Percentiles rank a stretch among this genome's conserved stretches.
phyloP scores from a whole-genome alignment of 2,329 filamentous ascomycete species.

The Nemania serpens region DNA sequence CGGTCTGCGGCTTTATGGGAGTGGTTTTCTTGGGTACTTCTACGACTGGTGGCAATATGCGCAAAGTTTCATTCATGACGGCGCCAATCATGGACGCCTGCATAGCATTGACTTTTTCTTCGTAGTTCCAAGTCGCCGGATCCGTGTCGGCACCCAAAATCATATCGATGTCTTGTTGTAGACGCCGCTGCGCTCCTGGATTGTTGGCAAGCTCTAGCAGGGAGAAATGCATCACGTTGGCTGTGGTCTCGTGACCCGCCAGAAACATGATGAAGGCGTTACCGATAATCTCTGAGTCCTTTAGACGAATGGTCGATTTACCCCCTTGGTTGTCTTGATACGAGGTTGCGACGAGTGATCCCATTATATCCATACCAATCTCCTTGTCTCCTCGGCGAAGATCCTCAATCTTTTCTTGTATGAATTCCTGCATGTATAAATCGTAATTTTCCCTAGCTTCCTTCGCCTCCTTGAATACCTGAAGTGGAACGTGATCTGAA shows the following conservation, averaged over 20 bases:
- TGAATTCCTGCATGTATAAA: constrained; percentile 72
- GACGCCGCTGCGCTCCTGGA: constrained; percentile 63
- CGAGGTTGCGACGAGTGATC: constrained; percentile 53
- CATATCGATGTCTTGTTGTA: constrained; percentile 72
- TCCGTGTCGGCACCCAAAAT: constrained; percentile 62
- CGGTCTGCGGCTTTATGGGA: constrained; percentile 54
- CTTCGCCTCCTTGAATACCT: constrained; percentile 55
- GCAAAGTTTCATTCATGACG: constrained; percentile 77
- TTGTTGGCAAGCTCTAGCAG: constrained; percentile 71
- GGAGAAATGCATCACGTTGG: constrained; percentile 74
- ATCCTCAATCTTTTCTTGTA: constrained; percentile 61
- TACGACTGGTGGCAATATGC: constrained; percentile 72
- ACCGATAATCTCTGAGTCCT: constrained; percentile 69
- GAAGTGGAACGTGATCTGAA: constrained; percentile 51
- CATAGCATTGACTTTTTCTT: constrained; percentile 66
- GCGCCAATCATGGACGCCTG: constrained; percentile 74
- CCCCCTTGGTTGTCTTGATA: constrained; percentile 39
- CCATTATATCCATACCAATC: constrained; percentile 60
- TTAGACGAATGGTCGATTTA: constrained; percentile 47
- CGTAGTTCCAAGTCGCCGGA: constrained; percentile 71
- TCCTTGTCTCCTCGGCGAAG: constrained; percentile 45
- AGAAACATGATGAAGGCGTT: constrained; percentile 73
- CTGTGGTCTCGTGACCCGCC: constrained; percentile 81
- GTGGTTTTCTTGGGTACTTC: constrained; percentile 71
- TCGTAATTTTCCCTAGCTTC: constrained; percentile 65